phyloP scores from a whole-genome alignment of 73 alveolate genomes.

The Uronychia setigera region DNA sequence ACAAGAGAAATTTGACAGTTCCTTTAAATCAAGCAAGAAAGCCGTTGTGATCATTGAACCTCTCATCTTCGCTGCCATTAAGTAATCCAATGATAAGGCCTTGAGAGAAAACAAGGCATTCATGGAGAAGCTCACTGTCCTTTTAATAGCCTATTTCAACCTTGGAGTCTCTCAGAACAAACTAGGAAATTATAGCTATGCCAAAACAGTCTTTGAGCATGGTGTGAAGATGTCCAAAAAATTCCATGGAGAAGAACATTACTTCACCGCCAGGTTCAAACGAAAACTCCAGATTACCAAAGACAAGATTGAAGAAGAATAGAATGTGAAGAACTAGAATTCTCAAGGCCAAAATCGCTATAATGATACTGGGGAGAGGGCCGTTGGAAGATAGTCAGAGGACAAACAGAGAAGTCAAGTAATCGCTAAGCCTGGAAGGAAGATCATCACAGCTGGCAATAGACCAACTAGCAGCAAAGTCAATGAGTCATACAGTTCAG shows the following conservation, averaged over 20 bases:
- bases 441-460: constrained; percentile 1
- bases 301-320: too few relatives aligned
- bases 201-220: constrained; percentile 39
- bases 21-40: constrained; percentile 42
- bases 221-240: constrained; percentile 47
- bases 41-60: constrained; percentile 56
- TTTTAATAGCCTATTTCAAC: constrained; percentile 49
- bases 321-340: too few relatives aligned
- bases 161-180: constrained; percentile 39
- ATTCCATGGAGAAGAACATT: constrained; percentile 57
- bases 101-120: constrained; percentile 19
- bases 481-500: background rate
- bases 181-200: constrained; percentile 28
- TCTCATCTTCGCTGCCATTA: constrained; percentile 26
- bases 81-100: background rate
- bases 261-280: constrained; percentile 20
- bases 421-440: background rate
- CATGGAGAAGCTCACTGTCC: constrained; percentile 42
- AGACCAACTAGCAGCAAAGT: background rate
- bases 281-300: background rate
- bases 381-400: background rate
- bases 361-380: constrained; percentile 5
- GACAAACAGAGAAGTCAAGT: background rate
- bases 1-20: constrained; percentile 18
- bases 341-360: background rate